These are phyloP conservation scores for Amphirosellinia nigrospora DNA, from an alignment of 495 filamentous ascomycete species.

Conservation along the genomic window DNA sequence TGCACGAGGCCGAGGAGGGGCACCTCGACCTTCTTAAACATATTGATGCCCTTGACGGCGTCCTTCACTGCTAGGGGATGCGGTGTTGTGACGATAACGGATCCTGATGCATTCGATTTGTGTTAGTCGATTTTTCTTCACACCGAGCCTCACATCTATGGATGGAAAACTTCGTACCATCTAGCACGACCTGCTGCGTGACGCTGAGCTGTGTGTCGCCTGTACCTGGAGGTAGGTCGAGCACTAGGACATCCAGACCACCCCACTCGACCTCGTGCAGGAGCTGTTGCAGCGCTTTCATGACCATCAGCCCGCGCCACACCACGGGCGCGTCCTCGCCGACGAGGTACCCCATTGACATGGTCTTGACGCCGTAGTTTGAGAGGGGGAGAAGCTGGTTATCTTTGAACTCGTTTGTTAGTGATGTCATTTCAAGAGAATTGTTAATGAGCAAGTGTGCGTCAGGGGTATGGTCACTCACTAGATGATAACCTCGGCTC, in stretches of 20 bases:
- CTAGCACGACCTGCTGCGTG: slow-evolving; percentile 85
- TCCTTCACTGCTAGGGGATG: slow-evolving; percentile 90
- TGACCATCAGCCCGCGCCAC: slow-evolving; percentile 97
- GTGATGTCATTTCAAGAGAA: no score
- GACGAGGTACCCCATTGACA: slow-evolving; percentile 97
- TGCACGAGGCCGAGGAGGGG: slow-evolving; percentile 85
- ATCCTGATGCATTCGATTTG: slow-evolving; percentile 51
- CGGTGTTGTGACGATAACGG: slow-evolving; percentile 91
- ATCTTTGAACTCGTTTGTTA: slow-evolving; percentile 47
- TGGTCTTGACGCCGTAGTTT: slow-evolving; percentile 96
- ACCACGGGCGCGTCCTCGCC: slow-evolving; percentile 81
- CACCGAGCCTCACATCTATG: no score
- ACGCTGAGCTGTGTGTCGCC: slow-evolving; percentile 94
- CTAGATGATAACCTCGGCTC: slow-evolving; percentile 72
- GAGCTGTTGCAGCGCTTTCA: slow-evolving; percentile 95
- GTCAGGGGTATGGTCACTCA: slow-evolving; percentile 42
- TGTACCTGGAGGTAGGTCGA: slow-evolving; percentile 93
- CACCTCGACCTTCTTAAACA: slow-evolving; percentile 87
- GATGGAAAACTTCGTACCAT: slow-evolving; percentile 55
- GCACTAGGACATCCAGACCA: slow-evolving; percentile 77
- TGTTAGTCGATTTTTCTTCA: slow-evolving; percentile 4
- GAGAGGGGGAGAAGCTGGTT: slow-evolving; percentile 85
- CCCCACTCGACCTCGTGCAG: slow-evolving; percentile 94
- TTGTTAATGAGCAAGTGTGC: background rate
- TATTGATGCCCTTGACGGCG: slow-evolving; percentile 84